Conservation (phyloP, 2,329 filamentous ascomycete species). For the Diaporthe nobilis region DNA sequence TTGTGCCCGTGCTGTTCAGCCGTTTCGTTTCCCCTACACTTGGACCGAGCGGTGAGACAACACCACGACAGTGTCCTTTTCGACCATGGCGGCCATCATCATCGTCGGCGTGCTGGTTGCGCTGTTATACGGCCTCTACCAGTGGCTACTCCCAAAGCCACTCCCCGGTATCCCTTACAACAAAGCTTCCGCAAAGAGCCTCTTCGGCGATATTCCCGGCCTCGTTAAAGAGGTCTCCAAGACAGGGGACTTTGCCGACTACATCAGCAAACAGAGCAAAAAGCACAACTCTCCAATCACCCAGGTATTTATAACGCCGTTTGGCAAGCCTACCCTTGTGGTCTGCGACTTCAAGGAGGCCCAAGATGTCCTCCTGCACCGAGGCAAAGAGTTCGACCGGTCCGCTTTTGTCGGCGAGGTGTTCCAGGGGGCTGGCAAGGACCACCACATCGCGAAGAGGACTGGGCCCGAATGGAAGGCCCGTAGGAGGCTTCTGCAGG, state of each 20-base stretch:
- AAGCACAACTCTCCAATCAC: constrained; percentile 46
- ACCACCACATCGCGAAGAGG: constrained; percentile 53
- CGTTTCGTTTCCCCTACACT: background rate
- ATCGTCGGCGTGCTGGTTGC: background rate
- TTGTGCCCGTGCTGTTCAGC: background rate
- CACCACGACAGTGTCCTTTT: background rate
- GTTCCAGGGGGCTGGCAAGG: constrained; percentile 44
- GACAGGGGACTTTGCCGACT: constrained; percentile 40
- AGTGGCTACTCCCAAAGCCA: constrained; percentile 46
- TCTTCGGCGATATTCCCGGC: constrained; percentile 47
- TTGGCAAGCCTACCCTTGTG: constrained; percentile 40
- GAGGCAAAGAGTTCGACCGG: constrained; percentile 35
- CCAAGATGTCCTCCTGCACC: constrained; percentile 37
- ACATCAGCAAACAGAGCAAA: constrained; percentile 40
- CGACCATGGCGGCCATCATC: background rate
- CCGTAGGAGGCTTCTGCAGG: constrained; percentile 52
- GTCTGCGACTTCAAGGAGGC: constrained; percentile 35
- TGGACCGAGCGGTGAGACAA: background rate
- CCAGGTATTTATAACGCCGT: constrained; percentile 53
- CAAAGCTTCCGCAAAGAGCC: constrained; percentile 37
- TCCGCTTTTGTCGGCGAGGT: constrained; percentile 49
- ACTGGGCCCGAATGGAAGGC: constrained; percentile 50
- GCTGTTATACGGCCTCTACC: constrained; percentile 36
- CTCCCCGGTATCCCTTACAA: constrained; percentile 51
- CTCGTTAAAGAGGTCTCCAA: constrained; percentile 35